Evolutionary conservation across 192 early-diverging fungal genomes (phyloP).

Genomic region (Chytriomyces sp.): DNA sequence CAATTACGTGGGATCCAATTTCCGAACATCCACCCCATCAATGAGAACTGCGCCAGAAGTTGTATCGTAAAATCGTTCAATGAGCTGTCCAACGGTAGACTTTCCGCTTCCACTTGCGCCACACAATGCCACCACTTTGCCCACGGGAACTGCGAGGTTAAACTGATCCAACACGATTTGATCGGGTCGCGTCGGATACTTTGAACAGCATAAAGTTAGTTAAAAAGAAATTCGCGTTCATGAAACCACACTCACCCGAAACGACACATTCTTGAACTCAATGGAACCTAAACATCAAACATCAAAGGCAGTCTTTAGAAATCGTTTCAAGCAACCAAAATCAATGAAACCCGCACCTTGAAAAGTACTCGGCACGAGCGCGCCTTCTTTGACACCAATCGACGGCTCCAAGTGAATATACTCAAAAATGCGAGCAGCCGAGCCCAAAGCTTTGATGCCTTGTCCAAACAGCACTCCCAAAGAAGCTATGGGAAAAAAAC

Average conservation of each 20-base stretch:
- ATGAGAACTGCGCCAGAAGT: constrained; percentile 38
- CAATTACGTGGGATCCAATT: constrained; percentile 34
- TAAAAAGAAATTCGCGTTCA: neutral
- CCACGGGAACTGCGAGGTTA: constrained; percentile 36
- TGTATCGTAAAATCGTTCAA: constrained; percentile 52
- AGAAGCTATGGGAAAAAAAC: constrained; percentile 27
- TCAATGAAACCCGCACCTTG: constrained; percentile 27
- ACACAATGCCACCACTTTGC: constrained; percentile 46
- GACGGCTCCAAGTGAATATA: constrained; percentile 40
- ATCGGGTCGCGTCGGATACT: constrained; percentile 46
- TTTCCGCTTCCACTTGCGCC: constrained; percentile 47
- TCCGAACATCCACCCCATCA: constrained; percentile 42
- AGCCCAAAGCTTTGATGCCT: constrained; percentile 47
- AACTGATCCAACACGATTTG: constrained; percentile 40
- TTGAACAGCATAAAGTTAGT: constrained; percentile 21
- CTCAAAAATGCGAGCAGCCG: constrained; percentile 48
- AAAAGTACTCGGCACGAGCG: constrained; percentile 19
- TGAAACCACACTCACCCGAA: neutral
- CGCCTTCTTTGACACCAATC: constrained; percentile 22
- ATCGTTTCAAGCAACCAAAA: neutral
- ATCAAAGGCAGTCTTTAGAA: no score
- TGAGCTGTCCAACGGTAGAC: constrained; percentile 46
- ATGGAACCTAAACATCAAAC: constrained; percentile 26
- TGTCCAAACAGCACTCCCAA: constrained; percentile 53
- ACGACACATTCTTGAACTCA: constrained; percentile 46